Evolutionary conservation across 2,329 filamentous ascomycete genomes (phyloP), one percentile per base, ranked within the genome.

Genomic region (Claviceps sp.): DNA sequence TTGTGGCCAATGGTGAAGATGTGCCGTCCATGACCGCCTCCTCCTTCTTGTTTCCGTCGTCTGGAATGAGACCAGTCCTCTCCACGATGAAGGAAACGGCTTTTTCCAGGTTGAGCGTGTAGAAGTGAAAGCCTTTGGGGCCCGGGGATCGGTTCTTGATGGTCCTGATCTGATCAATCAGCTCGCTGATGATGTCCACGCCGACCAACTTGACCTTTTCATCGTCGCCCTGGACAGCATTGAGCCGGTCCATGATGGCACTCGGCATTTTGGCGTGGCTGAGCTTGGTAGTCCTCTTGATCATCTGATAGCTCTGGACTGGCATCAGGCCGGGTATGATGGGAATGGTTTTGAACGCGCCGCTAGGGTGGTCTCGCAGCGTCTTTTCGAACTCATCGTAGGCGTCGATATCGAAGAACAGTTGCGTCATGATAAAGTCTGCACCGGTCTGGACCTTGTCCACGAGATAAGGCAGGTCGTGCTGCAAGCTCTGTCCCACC

Each of bases 401-500:
- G 18, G 87, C 87, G 3, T 86, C 76, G 24, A 89, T 78, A 63
- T 97, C 89, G 67, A 95, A 98, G 69, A 96, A 97, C 8, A 98
- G 76, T 67, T 98, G 93, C 1, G 93, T 97, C 88, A 98, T 95
- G 68, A 98, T 86, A 64, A 98, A 98, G 69, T 97, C 90, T 49
- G 90, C 93, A 1, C 93, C 93, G 3, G 93, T 93, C 60, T 84
- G 76, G 1, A 85, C 85, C 75, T 98, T 98, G 59, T 95, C 89
- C 11, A 95, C 80, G 51, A 98, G 74, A 62, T 86, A 95, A 0
- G 90, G 87, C 54, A 98, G 70, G 68, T 98, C 93, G 56, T 86
- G 78, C 61, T 94, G 87, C 40, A 83, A 62, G 58, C 76, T 81
- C 68, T 84, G 81, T 26, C 75, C 78, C 37, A 74, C 65, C 1